Percentiles rank a stretch among this genome's conserved stretches.
These are phyloP conservation scores for Cystobasidium sp. DNA, from an alignment of 1,284 basidiomycete genomes.

Conservation along the genomic window DNA sequence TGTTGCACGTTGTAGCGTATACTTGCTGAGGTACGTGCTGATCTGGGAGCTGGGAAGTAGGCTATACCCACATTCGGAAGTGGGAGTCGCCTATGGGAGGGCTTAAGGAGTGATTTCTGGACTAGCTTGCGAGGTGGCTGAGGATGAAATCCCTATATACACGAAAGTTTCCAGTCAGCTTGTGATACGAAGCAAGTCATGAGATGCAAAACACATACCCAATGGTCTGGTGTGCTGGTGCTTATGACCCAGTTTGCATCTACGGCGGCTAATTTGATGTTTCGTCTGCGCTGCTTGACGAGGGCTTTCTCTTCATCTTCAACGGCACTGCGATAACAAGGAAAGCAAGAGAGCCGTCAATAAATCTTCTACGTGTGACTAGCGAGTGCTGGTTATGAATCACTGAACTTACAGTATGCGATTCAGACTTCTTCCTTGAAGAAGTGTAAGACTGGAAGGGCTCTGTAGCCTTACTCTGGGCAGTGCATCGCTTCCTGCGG, in stretches of 20 bases:
- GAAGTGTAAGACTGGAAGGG: neutral
- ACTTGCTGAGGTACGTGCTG: neutral
- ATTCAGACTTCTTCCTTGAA: slow-evolving; percentile 10
- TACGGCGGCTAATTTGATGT: slow-evolving; percentile 5
- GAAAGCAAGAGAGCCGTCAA: neutral
- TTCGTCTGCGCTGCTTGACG: slow-evolving; percentile 10
- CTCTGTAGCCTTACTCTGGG: neutral
- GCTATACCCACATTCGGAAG: slow-evolving; percentile 1
- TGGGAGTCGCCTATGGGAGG: neutral
- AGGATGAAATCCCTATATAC: neutral
- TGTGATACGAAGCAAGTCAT: neutral
- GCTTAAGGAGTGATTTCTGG: neutral
- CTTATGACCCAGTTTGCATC: slow-evolving; percentile 13
- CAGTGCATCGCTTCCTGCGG: neutral
- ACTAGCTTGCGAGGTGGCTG: slow-evolving; percentile 18
- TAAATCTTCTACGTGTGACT: neutral
- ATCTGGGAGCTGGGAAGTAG: neutral
- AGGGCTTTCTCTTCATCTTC: slow-evolving; percentile 16
- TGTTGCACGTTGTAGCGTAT: slow-evolving; percentile 4
- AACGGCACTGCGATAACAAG: slow-evolving; percentile 1
- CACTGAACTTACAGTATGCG: slow-evolving; percentile 24
- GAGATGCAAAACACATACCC: neutral
- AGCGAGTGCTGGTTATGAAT: neutral
- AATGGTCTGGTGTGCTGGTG: slow-evolving; percentile 4
- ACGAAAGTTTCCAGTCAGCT: neutral